Evolutionary conservation across 1,284 basidiomycete genomes (phyloP).

Genomic region (Sparassis latifolia): DNA sequence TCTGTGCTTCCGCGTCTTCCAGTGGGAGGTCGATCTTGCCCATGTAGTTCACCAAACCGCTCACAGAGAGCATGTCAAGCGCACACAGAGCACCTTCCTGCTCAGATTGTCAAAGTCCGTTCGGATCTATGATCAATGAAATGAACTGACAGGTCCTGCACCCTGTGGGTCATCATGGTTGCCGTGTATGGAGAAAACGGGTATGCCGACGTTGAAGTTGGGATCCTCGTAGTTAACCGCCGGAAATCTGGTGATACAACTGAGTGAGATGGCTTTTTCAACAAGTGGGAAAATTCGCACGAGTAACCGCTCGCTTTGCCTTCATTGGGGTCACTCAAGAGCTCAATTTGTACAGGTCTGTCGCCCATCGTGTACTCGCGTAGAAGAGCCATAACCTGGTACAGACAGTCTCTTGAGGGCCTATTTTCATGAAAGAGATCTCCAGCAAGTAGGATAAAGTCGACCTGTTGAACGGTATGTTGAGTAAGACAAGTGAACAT

Average conservation of each 20-base stretch:
- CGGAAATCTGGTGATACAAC: slow-evolving; percentile 65
- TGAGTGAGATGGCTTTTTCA: not conserved
- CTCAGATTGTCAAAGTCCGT: not conserved
- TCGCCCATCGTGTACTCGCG: slow-evolving; percentile 90
- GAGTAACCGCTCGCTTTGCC: slow-evolving; percentile 80
- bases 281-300: slow-evolving; percentile 39
- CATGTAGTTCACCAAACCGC: slow-evolving; percentile 96
- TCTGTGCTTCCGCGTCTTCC: slow-evolving; percentile 58
- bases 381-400: slow-evolving; percentile 83
- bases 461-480: slow-evolving; percentile 50
- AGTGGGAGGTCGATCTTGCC: slow-evolving; percentile 79
- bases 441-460: slow-evolving; percentile 91
- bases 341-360: slow-evolving; percentile 82
- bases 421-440: slow-evolving; percentile 98
- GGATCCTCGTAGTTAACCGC: slow-evolving; percentile 97
- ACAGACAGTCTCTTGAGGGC: slow-evolving; percentile 86
- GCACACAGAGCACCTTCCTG: slow-evolving; percentile 95
- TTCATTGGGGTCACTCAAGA: slow-evolving; percentile 88
- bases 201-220: slow-evolving; percentile 91
- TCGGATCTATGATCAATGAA: not conserved
- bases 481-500: not conserved
- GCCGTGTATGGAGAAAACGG: slow-evolving; percentile 98
- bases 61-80: slow-evolving; percentile 89
- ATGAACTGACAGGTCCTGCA: slow-evolving; percentile 68
- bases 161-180: slow-evolving; percentile 99